Evolutionary conservation across 139 green algal genomes (phyloP), one percentile per base, ranked within the genome.

Genomic region (Chlorella sorokiniana): DNA sequence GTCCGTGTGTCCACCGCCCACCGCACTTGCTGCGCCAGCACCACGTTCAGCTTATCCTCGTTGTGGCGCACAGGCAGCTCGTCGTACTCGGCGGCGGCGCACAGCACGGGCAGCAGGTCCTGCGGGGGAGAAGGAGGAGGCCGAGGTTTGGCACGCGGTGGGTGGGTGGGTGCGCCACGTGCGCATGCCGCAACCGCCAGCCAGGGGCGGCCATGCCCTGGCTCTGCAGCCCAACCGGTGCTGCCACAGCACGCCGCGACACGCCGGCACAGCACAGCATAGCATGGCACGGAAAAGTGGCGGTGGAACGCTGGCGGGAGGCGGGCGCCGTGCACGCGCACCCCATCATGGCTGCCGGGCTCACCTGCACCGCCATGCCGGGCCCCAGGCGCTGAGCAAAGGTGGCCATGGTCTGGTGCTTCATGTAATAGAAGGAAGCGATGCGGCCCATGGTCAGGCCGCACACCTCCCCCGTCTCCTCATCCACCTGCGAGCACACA

Each of bases 61-160:
- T 99, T 99, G 90, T 99, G 96, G 0, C 97, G 88, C 74, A 99
- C 96, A 0, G 97, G 97, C 73, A 99, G 87, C 83, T 99, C 96
- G 85, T 98, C 93, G 83, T 94, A 99, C 91, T 99, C 97, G 18
- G 91, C 75, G 9, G 90, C 91, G 18, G 62, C 86, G 83, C 92
- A 97, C 70, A 99, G 88, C 23, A 95, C 89, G 54, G 64, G 69
- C 54, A 93, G 68, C 65, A 92, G 75, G 74, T 82, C 75, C 62
- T 81, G 63, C 78, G 69, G 0, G 35, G 5, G 33, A 68, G n/a
- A 3, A 29, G 7, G 9, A 41, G 25, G 20, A 65, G 18, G 31
- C 22, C 22, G 37, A 27, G 18, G 44, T 5, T n/a, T n/a, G n/a
- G 48, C 48, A 16, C 14, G 48, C 14, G 56, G 56, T 65, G 56